Conservation (phyloP, 2,329 filamentous ascomycete species). For the Colletotrichum orbiculare region DNA sequence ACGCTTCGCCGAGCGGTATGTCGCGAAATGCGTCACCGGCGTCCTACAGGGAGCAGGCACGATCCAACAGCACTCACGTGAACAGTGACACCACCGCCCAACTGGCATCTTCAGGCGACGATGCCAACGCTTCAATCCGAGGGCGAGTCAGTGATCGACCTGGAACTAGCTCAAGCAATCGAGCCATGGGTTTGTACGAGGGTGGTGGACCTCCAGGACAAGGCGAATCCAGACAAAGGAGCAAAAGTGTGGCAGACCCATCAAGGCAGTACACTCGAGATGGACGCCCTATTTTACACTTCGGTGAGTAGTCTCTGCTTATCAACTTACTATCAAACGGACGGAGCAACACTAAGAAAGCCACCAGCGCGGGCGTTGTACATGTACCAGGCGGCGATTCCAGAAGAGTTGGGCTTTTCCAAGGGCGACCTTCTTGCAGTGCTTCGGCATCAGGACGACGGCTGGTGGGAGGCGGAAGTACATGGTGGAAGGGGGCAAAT, state of each 20-base stretch:
- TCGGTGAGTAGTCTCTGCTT: conserved; percentile 73
- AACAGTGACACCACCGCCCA: conserved; percentile 74
- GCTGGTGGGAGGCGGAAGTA: conserved; percentile 99
- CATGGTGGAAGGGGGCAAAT: conserved; percentile 72
- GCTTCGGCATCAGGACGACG: conserved; percentile 92
- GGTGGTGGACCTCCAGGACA: conserved; percentile 53
- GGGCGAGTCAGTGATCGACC: conserved; percentile 60
- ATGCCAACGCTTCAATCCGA: conserved; percentile 68
- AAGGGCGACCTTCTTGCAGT: conserved; percentile 95
- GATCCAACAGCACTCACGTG: conserved; percentile 63
- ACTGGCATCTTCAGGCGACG: conserved; percentile 67
- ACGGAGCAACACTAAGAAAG: conserved; percentile 38
- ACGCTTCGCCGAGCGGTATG: conserved; percentile 62
- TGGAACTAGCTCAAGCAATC: conserved; percentile 55
- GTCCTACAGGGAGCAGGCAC: conserved; percentile 58
- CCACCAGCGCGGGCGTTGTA: conserved; percentile 87
- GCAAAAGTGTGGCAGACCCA: conserved; percentile 87
- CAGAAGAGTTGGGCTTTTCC: conserved; percentile 90
- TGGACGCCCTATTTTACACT: conserved; percentile 89
- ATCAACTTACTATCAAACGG: no score
- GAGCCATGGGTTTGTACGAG: conserved; percentile 68
- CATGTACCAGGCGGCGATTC: conserved; percentile 92
- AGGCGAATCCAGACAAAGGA: conserved; percentile 66
- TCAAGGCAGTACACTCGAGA: conserved; percentile 87
- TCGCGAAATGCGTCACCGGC: conserved; percentile 60